Conservation (phyloP, 768 basidiomycete genomes). For the Pulveroboletus ravenelii region DNA sequence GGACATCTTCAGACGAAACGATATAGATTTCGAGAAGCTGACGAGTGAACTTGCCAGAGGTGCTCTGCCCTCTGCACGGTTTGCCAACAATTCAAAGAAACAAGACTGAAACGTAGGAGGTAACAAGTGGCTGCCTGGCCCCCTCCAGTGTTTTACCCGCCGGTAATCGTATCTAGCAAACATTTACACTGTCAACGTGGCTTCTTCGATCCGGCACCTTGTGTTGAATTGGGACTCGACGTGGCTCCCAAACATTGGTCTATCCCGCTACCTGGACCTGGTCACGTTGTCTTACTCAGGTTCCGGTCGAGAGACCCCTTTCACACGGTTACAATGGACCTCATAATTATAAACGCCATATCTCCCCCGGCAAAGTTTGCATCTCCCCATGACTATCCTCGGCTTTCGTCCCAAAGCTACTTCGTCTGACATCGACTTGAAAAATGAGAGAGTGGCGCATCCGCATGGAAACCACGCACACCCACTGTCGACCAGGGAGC, state of each 20-base stretch:
- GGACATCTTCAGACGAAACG: constrained; percentile 30
- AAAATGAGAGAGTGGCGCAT: constrained; percentile 8
- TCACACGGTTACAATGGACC: constrained; percentile 7
- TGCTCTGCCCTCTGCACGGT: constrained; percentile 18
- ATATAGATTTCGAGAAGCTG: constrained; percentile 28
- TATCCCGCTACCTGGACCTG: constrained; percentile 3
- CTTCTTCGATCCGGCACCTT: background rate
- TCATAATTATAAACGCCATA: background rate
- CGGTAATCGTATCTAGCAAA: background rate
- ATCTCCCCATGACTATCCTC: background rate
- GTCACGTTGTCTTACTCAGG: background rate
- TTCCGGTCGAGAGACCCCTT: background rate
- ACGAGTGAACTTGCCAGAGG: constrained; percentile 22
- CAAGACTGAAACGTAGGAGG: constrained; percentile 16
- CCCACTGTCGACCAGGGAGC: constrained; percentile 37
- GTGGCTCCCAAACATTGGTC: background rate
- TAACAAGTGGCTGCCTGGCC: background rate
- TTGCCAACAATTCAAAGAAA: constrained; percentile 26
- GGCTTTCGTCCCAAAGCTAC: constrained; percentile 4
- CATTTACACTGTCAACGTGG: background rate
- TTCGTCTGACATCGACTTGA: constrained; percentile 7
- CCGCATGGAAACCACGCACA: constrained; percentile 14
- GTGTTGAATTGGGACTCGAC: too few relatives aligned
- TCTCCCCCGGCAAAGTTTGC: background rate
- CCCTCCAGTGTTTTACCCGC: background rate